Conservation (phyloP, 345 rosid species). For the Litchi chinensis region DNA sequence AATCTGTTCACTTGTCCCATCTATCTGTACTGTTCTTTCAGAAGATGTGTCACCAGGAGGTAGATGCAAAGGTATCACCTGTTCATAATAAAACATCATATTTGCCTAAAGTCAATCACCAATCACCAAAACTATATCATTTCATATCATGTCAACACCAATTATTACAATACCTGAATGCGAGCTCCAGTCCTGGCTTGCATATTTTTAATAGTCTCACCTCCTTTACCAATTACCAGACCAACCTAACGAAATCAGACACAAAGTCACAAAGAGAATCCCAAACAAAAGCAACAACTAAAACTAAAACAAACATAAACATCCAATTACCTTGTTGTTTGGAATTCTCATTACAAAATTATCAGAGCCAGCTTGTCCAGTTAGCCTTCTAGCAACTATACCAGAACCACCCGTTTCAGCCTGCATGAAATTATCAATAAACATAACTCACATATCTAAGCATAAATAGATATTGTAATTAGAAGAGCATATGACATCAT, state of each 20-base stretch:
- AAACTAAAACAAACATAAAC: constrained; percentile 13
- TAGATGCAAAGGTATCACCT: constrained; percentile 97
- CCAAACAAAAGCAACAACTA: constrained; percentile 11
- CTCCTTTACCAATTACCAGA: constrained; percentile 98
- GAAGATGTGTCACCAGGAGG: constrained; percentile 89
- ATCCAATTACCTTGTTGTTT: constrained; percentile 75
- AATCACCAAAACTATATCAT: not conserved
- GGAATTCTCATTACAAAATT: constrained; percentile 76
- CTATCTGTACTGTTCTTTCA: constrained; percentile 85
- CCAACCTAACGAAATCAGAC: constrained; percentile 72
- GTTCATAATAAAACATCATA: constrained; percentile 6
- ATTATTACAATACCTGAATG: constrained; percentile 66
- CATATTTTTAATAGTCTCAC: constrained; percentile 96
- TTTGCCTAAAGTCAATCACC: not conserved
- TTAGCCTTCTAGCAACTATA: constrained; percentile 66
- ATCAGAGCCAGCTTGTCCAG: constrained; percentile 80
- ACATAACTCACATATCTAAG: not conserved
- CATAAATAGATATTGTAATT: too few relatives aligned
- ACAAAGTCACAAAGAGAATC: constrained; percentile 26
- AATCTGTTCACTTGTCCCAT: constrained; percentile 90
- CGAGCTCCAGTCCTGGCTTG: constrained; percentile 94
- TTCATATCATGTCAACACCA: not conserved
- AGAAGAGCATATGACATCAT: too few relatives aligned
- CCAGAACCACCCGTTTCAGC: constrained; percentile 96
- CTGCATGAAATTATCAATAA: constrained; percentile 28